phyloP scores from a whole-genome alignment of 2,329 filamentous ascomycete genomes.

The Aspergillus clavatus region DNA sequence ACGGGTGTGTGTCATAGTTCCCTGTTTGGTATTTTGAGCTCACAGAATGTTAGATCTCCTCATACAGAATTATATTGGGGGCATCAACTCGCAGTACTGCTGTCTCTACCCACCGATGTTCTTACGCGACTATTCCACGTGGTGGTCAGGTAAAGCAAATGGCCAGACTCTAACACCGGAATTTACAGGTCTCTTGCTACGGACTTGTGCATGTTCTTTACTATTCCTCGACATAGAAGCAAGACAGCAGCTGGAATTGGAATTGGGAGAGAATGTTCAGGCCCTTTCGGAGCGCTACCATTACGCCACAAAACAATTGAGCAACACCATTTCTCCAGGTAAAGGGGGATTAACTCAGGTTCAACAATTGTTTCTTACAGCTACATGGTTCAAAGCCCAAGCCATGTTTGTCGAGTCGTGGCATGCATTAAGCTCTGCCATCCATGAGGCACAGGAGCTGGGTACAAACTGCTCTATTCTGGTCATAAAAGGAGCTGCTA shows the following conservation, averaged over 20 bases:
- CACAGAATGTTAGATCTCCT: constrained; percentile 37
- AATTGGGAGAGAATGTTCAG: constrained; percentile 39
- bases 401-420: constrained; percentile 47
- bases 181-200: constrained; percentile 46
- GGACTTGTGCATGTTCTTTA: constrained; percentile 44
- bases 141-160: constrained; percentile 41
- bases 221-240: constrained; percentile 39
- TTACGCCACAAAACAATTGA: constrained; percentile 41
- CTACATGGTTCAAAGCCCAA: constrained; percentile 46
- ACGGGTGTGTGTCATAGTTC: constrained; percentile 23
- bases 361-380: constrained; percentile 48
- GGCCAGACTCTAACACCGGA: constrained; percentile 37
- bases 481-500: not conserved
- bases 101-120: constrained; percentile 45
- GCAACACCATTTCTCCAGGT: constrained; percentile 40
- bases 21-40: not conserved
- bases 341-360: constrained; percentile 45
- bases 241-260: constrained; percentile 42
- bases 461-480: constrained; percentile 28
- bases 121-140: constrained; percentile 42
- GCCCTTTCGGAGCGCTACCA: constrained; percentile 41
- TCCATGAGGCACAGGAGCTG: constrained; percentile 48
- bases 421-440: constrained; percentile 43
- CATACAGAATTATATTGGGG: constrained; percentile 44
- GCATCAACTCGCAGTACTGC: constrained; percentile 46